Base-by-base conservation (phyloP, 2,329 filamentous ascomycete species). In the Colletotrichum sp. region DNA sequence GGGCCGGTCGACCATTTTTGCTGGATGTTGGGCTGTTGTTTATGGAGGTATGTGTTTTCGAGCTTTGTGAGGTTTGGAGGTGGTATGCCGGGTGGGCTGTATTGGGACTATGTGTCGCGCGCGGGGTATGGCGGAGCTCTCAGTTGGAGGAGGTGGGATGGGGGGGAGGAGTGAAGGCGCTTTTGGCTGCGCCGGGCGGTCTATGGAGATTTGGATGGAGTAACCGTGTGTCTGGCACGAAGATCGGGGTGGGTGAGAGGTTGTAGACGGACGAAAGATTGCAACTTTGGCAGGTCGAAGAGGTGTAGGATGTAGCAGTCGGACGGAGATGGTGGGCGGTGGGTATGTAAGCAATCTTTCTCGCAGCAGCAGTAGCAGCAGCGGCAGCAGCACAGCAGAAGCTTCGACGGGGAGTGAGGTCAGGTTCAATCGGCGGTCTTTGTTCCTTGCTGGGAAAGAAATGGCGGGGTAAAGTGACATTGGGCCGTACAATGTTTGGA, bases 1-100 rank as follows among this genome's bases (percentile, higher is more conserved):
- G 79, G 93, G 91, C 83, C 96, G 93, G 82, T 98, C 95, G 86
- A 97, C 94, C 91, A 94, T 94, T 73, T 59, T 76, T 16, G 59
- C 61, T 66, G 10, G 58, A 58, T 36, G 55, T 61, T 65, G 21
- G n/a, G 18, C 5, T 24, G n/a, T 52, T 43, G 38, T 24, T 13
- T 34, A 48, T 30, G 43, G 61, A n/a, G 56, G 16, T 36, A 26
- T 61, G n/a, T 30, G 43, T 43, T 36, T 34, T 14, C 36, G 56
- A 38, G 69, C 5, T 21, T 38, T 38, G 21, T 56, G 34, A 56
- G 26, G 7, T 24, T 38, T 66, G 32, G 26, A 38, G 63, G 34
- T 75, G 26, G 65, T 64, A 36, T 38, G 63, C 59, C 28, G 69
- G 56, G 56, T 62, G 55, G 18, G 59, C 10, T 30, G 65, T 58